Base-by-base conservation (phyloP, 2,329 filamentous ascomycete species). In the Xylaria sp. region DNA sequence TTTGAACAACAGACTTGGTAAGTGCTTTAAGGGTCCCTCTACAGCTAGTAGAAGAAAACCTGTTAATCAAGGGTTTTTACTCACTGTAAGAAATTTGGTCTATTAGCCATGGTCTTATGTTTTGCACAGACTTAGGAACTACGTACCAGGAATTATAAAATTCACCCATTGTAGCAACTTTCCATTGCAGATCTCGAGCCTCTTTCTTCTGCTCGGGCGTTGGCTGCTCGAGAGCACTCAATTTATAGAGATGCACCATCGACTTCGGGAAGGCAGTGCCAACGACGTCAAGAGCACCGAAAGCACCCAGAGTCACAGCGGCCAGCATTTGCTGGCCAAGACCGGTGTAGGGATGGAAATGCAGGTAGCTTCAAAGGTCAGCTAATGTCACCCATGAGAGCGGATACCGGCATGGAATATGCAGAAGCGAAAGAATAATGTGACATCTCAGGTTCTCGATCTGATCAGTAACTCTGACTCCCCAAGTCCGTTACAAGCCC, bases 321-420 rank as follows among this genome's bases (percentile, higher is more conserved):
- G 90, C 89, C 0, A 89, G 85, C 10, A 92, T 84, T 78, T 91
- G 90, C 75, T 91, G 89, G 4, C 90, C 90, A 13, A 91, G 85
- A 3, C 89, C 90, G 25, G 87, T 89, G 83, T 87, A 92, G 28
- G 90, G 86, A 69, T 84, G 85, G 81, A 92, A 91, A 61, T 86
- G 82, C 25, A 82, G 77, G 75, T 89, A 87, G 78, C 68, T 70
- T 64, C 13, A 64, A 54, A 58, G 12, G 43, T 70, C 33, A 70
- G 68, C 46, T 20, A 49, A 57, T 57, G 18, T 23, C 41, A 58
- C 41, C n/a, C 33, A 62, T 25, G 28, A 13, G 15, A 25, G 57
- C 62, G 13, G 23, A 48, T 39, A 36, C 13, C 13, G 59, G 48
- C 15, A 36, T 39, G 20, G 62, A 15, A 52, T 59, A 41, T 63